These are phyloP conservation scores for Clonostachys sp. DNA, from an alignment of 2,329 filamentous ascomycete genomes.

Conservation along the genomic window DNA sequence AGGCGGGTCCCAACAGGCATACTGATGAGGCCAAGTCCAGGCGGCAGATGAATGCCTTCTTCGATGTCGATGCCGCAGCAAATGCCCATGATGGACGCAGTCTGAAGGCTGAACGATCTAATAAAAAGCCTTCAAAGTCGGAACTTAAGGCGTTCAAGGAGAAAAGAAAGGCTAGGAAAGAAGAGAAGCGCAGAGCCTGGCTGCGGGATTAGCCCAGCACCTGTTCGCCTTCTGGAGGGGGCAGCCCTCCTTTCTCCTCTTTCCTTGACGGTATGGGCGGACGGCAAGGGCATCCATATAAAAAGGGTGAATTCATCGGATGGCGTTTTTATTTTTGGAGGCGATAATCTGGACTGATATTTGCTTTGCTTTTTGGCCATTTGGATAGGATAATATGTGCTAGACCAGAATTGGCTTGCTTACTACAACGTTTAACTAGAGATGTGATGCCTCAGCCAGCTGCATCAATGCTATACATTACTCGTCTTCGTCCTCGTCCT, in stretches of 20 bases:
- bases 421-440: neutral
- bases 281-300: too few relatives aligned
- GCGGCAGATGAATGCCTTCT: conserved; percentile 89
- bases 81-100: conserved; percentile 88
- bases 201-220: conserved; percentile 64
- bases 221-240: neutral
- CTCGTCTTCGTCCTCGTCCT: conserved; percentile 17
- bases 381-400: neutral
- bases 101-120: conserved; percentile 82
- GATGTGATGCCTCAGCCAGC: too few relatives aligned
- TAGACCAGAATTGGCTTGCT: neutral
- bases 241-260: neutral
- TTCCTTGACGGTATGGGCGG: neutral
- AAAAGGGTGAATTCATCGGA: too few relatives aligned
- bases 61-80: conserved; percentile 91
- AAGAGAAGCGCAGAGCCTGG: conserved; percentile 92
- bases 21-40: conserved; percentile 83
- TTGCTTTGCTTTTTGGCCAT: neutral
- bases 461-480: too few relatives aligned
- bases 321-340: too few relatives aligned
- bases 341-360: too few relatives aligned
- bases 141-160: conserved; percentile 91
- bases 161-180: conserved; percentile 83
- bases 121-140: conserved; percentile 77
- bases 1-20: conserved; percentile 68